Evolutionary conservation across 805 yeast species (phyloP).

Genomic region (Clavispora vitiphila): DNA sequence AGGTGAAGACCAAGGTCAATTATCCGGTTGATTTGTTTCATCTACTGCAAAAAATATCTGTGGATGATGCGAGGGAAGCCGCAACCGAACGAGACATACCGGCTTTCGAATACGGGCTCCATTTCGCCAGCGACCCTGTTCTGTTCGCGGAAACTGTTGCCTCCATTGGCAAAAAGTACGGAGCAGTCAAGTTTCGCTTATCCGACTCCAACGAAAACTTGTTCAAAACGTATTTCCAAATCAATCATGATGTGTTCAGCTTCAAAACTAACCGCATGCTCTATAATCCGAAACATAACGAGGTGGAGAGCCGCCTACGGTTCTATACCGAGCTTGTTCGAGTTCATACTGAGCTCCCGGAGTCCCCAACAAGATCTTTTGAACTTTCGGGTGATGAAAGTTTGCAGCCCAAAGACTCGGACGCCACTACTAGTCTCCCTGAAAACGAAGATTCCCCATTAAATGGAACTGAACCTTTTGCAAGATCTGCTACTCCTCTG

Average conservation of each 20-base stretch:
- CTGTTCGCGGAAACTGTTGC: conserved; percentile 52
- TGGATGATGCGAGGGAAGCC: conserved; percentile 4
- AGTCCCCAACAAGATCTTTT: not conserved
- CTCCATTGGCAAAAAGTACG: conserved; percentile 52
- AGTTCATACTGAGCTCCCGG: conserved; percentile 27
- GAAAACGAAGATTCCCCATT: not conserved
- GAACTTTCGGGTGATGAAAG: too few relatives aligned
- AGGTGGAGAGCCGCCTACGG: conserved; percentile 37
- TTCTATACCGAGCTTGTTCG: conserved; percentile 45
- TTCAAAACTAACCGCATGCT: conserved; percentile 47
- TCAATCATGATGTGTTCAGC: conserved; percentile 46
- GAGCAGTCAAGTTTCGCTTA: conserved; percentile 72
- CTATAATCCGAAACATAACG: conserved; percentile 40
- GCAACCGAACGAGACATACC: conserved; percentile 40
- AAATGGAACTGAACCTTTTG: not conserved
- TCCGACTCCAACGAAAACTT: conserved; percentile 33
- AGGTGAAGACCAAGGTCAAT: conserved; percentile 38
- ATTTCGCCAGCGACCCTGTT: conserved; percentile 58
- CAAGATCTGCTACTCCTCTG: not conserved
- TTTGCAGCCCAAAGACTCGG: not conserved
- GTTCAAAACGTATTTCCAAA: conserved; percentile 19
- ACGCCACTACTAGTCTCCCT: not conserved
- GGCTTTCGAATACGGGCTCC: conserved; percentile 42
- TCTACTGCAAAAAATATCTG: conserved; percentile 22
- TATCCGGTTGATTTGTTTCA: conserved; percentile 41